Conservation (phyloP, 2,329 filamentous ascomycete species). For the Arachnopeziza araneosa region DNA sequence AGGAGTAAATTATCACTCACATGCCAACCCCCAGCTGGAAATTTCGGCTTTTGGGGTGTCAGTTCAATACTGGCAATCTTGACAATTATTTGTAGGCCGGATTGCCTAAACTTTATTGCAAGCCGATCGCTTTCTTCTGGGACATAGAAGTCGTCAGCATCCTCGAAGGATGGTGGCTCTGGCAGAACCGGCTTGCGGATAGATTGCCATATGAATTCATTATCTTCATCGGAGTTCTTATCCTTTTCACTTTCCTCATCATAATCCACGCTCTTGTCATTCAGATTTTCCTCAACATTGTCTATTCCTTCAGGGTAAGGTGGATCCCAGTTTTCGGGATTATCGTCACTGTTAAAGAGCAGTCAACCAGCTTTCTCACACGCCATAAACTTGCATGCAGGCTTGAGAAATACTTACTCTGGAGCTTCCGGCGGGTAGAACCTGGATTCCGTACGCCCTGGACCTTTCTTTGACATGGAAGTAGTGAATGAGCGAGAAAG, state of each 20-base stretch:
- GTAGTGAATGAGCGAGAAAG: no score
- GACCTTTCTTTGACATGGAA: no score
- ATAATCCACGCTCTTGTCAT: background rate
- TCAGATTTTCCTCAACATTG: background rate
- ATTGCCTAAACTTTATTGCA: background rate
- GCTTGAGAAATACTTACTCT: no score
- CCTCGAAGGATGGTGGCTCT: background rate
- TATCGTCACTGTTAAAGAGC: background rate
- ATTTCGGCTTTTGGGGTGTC: background rate
- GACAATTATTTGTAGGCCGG: background rate
- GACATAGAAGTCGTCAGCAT: background rate
- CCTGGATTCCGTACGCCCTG: no score
- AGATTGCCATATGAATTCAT: background rate
- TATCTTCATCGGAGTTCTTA: no score
- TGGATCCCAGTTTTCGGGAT: background rate
- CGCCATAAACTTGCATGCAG: no score
- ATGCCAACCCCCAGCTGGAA: background rate
- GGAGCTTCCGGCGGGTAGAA: no score
- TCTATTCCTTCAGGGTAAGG: background rate
- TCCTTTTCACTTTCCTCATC: background rate
- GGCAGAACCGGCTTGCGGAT: background rate
- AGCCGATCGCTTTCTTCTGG: background rate
- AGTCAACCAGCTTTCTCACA: no score
- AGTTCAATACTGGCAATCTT: background rate
- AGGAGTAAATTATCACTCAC: background rate